These are phyloP conservation scores for Agrocybe pediades DNA, from an alignment of 768 basidiomycete species.

Conservation along the genomic window DNA sequence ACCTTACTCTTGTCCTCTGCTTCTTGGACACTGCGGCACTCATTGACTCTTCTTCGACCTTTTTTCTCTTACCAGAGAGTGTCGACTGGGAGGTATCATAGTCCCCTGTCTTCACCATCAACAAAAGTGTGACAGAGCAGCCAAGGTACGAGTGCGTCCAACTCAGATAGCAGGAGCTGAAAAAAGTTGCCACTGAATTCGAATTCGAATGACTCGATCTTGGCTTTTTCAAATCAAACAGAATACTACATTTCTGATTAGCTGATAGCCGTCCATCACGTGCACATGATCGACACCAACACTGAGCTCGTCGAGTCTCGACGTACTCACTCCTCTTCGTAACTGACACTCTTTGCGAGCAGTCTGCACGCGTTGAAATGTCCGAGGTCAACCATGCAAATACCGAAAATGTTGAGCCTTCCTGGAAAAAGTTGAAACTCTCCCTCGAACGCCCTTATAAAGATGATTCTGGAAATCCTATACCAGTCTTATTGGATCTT, in stretches of 20 bases:
- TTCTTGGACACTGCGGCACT: conserved; percentile 56
- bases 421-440: conserved; percentile 63
- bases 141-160: conserved; percentile 3
- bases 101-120: conserved; percentile 41
- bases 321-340: no score
- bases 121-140: conserved; percentile 11
- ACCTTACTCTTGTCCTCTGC: conserved; percentile 79
- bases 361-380: no score
- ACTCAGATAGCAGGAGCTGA: neutral
- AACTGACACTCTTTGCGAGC: no score
- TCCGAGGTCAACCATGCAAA: no score
- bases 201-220: conserved; percentile 9
- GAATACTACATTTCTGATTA: neutral
- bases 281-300: neutral
- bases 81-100: conserved; percentile 26
- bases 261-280: neutral
- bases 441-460: conserved; percentile 83
- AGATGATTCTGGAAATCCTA: conserved; percentile 66
- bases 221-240: neutral
- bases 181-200: neutral
- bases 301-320: no score
- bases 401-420: conserved; percentile 26
- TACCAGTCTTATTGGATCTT: conserved; percentile 71
- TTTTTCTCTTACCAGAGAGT: conserved; percentile 56
- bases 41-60: conserved; percentile 60